Conservation (phyloP, 2,329 filamentous ascomycete species). For the Aaosphaeria arxii region DNA sequence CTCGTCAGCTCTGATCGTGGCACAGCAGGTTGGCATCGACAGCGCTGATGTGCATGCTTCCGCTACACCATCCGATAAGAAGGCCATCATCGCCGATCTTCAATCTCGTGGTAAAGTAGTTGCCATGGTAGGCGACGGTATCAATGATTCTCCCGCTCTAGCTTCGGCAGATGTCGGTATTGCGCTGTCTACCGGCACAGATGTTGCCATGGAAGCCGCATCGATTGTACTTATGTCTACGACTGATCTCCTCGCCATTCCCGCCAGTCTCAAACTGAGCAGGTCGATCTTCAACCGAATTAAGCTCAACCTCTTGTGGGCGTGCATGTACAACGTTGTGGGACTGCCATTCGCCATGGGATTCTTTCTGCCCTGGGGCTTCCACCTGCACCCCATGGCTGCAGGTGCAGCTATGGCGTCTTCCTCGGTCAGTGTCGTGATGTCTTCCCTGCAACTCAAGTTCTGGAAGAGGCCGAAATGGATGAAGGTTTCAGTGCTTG, state of each 20-base stretch:
- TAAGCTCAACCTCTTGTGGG: slow-evolving; percentile 90
- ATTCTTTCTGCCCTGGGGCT: slow-evolving; percentile 84
- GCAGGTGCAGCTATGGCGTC: slow-evolving; percentile 92
- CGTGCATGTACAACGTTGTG: slow-evolving; percentile 86
- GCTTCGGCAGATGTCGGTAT: slow-evolving; percentile 92
- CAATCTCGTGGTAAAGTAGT: slow-evolving; percentile 73
- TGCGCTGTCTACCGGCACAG: slow-evolving; percentile 86
- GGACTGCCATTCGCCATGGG: slow-evolving; percentile 97
- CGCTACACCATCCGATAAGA: slow-evolving; percentile 90
- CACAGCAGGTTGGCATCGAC: slow-evolving; percentile 76
- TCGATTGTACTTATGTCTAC: slow-evolving; percentile 95
- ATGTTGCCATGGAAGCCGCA: slow-evolving; percentile 96
- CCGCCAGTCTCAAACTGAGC: slow-evolving; percentile 77
- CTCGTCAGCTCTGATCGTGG: slow-evolving; percentile 80
- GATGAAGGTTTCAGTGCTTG: slow-evolving; percentile 72
- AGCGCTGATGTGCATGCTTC: slow-evolving; percentile 74
- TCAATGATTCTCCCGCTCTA: slow-evolving; percentile 84
- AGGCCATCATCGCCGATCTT: slow-evolving; percentile 74
- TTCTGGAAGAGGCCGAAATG: slow-evolving; percentile 81
- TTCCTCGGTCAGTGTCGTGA: slow-evolving; percentile 85
- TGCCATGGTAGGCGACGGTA: slow-evolving; percentile 72
- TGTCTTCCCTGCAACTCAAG: slow-evolving; percentile 78
- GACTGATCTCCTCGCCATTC: slow-evolving; percentile 89
- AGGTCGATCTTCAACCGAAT: slow-evolving; percentile 86
- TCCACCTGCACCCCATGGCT: slow-evolving; percentile 87